Percentiles rank a stretch among this genome's conserved stretches.
Evolutionary conservation across 1,284 basidiomycete species (phyloP).

Genomic region (Moniliophthora roreri): DNA sequence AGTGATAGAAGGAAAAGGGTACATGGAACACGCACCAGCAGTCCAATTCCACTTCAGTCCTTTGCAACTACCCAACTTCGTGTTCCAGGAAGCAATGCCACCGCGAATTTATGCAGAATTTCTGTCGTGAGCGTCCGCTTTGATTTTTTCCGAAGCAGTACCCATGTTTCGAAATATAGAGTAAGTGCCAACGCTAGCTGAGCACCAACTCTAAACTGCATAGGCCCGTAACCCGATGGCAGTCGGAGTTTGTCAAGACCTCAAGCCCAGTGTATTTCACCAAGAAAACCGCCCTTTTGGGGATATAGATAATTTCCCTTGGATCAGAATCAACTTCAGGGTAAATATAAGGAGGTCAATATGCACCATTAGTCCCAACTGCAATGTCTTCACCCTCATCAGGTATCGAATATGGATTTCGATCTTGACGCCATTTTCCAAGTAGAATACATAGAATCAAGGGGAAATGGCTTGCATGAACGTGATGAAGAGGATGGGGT

Average conservation of each 20-base stretch:
- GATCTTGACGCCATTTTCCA: conserved; percentile 40
- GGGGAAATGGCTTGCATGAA: too few species aligned
- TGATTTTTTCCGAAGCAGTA: conserved; percentile 10
- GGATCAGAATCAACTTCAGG: not conserved
- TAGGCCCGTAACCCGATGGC: not conserved
- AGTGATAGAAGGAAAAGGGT: conserved; percentile 17
- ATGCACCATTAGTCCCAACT: conserved; percentile 38
- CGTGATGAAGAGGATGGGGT: too few species aligned
- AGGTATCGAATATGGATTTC: conserved; percentile 32
- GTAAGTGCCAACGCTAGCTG: conserved; percentile 55
- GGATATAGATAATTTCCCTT: conserved; percentile 61
- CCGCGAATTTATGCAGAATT: conserved; percentile 46
- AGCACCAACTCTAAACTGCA: conserved; percentile 54
- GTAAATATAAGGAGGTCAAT: not conserved
- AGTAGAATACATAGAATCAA: conserved; percentile 38
- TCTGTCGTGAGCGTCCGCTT: conserved; percentile 15
- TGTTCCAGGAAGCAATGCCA: conserved; percentile 61
- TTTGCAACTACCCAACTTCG: conserved; percentile 45
- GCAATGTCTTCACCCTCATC: conserved; percentile 34
- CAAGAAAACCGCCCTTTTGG: conserved; percentile 65
- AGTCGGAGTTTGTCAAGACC: not conserved
- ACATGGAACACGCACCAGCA: conserved; percentile 1
- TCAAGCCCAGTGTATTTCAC: conserved; percentile 37
- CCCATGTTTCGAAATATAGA: conserved; percentile 64
- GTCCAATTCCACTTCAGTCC: conserved; percentile 39